Percentiles rank a stretch among this genome's conserved stretches.
These are phyloP conservation scores for Musa troglodytarum DNA, from an alignment of 176 grass and related monocot genomes.

Conservation along the genomic window DNA sequence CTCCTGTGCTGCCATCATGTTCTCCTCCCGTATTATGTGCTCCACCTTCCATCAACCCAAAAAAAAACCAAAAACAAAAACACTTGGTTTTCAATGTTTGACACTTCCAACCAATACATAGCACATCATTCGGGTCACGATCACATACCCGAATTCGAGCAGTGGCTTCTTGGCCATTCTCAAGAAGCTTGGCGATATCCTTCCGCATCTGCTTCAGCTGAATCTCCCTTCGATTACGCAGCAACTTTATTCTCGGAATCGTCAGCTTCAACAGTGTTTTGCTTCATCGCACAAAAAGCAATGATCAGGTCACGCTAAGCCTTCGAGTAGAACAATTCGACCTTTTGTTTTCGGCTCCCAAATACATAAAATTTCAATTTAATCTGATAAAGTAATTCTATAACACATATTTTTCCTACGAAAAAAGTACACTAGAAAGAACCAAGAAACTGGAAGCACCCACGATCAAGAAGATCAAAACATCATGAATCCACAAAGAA, in stretches of 20 bases:
- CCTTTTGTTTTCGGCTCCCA: neutral
- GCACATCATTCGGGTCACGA: constrained; percentile 8
- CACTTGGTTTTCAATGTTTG: constrained; percentile 1
- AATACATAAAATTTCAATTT: neutral
- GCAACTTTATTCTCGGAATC: constrained; percentile 93
- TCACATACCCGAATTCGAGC: constrained; percentile 71
- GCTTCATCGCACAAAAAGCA: constrained; percentile 27
- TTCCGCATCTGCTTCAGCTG: constrained; percentile 96
- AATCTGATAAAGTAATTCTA: neutral
- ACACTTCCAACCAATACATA: neutral
- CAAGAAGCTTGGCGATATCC: constrained; percentile 94
- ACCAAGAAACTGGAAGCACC: neutral
- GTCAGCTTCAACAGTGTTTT: constrained; percentile 96
- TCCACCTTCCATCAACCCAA: constrained; percentile 52
- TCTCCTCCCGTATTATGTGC: constrained; percentile 96
- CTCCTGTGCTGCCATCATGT: constrained; percentile 98
- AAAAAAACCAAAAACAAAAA: neutral
- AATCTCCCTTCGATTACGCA: constrained; percentile 86
- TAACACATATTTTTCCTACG: neutral
- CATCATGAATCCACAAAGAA: neutral
- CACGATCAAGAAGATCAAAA: neutral
- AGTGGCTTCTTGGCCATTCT: constrained; percentile 91
- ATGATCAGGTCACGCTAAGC: neutral
- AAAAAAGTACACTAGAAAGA: neutral
- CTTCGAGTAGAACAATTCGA: neutral